Conservation (phyloP, 2,329 filamentous ascomycete genomes). For the Colletotrichum navitas region DNA sequence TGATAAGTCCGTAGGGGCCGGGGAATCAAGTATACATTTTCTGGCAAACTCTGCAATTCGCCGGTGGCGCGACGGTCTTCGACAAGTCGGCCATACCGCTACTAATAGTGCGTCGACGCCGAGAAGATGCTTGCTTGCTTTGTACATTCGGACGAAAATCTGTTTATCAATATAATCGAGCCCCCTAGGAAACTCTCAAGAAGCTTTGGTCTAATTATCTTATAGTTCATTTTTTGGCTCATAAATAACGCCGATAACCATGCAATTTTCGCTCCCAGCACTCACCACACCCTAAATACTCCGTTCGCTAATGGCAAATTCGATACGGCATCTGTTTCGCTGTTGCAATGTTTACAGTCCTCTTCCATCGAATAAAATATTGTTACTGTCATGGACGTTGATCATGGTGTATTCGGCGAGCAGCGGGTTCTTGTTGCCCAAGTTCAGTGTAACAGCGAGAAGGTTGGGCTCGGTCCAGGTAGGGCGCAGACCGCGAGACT, state of each 20-base stretch:
- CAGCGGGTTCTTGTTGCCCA: conserved; percentile 38
- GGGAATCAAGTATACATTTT: background rate
- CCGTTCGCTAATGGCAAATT: background rate
- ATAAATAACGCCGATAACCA: conserved; percentile 13
- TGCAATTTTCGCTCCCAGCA: background rate
- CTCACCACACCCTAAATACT: background rate
- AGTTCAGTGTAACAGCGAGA: conserved; percentile 42
- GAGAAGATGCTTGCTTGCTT: background rate
- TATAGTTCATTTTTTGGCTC: background rate
- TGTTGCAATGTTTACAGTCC: background rate
- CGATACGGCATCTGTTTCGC: no score
- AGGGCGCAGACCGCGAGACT: conserved; percentile 44
- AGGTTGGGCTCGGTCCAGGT: conserved; percentile 47
- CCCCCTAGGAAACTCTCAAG: background rate
- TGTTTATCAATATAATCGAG: background rate
- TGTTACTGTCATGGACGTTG: conserved; percentile 44
- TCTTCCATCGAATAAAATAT: conserved; percentile 28
- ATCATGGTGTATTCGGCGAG: conserved; percentile 46
- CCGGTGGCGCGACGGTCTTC: background rate
- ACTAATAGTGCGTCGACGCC: background rate
- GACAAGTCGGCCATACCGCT: background rate
- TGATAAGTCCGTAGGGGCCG: background rate
- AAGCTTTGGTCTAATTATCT: background rate
- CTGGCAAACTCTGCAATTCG: background rate
- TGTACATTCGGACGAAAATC: background rate